Conservation (phyloP, 177 flowering plant species). For the Telopea speciosissima region DNA sequence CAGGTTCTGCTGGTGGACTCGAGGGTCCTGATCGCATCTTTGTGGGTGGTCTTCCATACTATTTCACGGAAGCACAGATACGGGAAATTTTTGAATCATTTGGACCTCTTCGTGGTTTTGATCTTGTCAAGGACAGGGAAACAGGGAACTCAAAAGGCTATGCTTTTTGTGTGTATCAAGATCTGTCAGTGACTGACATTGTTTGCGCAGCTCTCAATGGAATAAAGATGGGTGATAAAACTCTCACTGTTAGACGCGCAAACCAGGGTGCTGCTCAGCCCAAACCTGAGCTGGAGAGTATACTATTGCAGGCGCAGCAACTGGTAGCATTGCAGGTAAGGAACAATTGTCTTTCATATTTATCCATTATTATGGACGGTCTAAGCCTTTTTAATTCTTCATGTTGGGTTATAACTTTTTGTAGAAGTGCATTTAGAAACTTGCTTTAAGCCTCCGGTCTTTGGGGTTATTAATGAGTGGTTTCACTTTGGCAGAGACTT, state of each 20-base stretch:
- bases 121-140: conserved; percentile 7
- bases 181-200: conserved; percentile 3
- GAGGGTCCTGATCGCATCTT: conserved; percentile 4
- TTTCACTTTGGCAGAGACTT: not conserved
- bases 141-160: conserved; percentile 2
- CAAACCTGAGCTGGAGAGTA: conserved; percentile 3
- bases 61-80: conserved; percentile 4
- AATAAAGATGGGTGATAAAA: conserved; percentile 4
- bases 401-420: too few species aligned
- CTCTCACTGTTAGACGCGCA: conserved; percentile 5
- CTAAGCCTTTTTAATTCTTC: too few species aligned
- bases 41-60: conserved; percentile 3
- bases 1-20: not conserved
- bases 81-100: conserved; percentile 2
- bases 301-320: conserved; percentile 6
- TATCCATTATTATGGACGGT: too few species aligned
- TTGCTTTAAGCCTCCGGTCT: too few species aligned
- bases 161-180: conserved; percentile 4
- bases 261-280: conserved; percentile 4
- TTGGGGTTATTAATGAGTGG: too few species aligned
- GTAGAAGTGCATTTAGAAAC: too few species aligned
- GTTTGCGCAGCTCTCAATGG: conserved; percentile 2
- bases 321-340: conserved; percentile 5
- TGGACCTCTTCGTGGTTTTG: conserved; percentile 5
- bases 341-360: not conserved